phyloP scores from a whole-genome alignment of 2,329 filamentous ascomycete genomes.

The Thyridium curvatum region DNA sequence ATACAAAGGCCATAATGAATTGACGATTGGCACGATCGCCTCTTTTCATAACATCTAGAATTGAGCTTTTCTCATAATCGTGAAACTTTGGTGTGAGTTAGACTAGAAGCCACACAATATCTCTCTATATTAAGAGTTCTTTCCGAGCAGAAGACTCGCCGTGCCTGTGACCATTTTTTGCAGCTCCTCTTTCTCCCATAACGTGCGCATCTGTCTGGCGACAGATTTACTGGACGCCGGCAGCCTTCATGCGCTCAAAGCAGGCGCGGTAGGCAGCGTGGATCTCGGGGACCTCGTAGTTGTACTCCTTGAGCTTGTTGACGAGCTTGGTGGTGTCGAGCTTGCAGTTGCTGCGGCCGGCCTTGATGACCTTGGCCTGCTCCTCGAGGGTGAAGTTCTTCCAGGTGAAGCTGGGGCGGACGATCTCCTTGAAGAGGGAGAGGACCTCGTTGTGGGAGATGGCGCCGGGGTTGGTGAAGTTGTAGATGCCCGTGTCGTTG shows the following conservation, averaged over 20 bases:
- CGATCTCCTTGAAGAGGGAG: slow-evolving; percentile 54
- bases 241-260: slow-evolving; percentile 58
- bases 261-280: slow-evolving; percentile 55
- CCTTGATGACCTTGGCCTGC: slow-evolving; percentile 62
- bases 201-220: too few relatives aligned
- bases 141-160: too few relatives aligned
- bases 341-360: slow-evolving; percentile 60
- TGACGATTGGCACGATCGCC: too few relatives aligned
- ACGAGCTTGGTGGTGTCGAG: slow-evolving; percentile 57
- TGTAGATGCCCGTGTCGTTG: slow-evolving; percentile 57
- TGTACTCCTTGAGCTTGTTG: slow-evolving; percentile 53
- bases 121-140: too few relatives aligned
- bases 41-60: too few relatives aligned
- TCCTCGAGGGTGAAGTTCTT: slow-evolving; percentile 62
- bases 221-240: slow-evolving; percentile 37
- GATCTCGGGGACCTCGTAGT: slow-evolving; percentile 52
- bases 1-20: too few relatives aligned
- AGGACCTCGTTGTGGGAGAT: slow-evolving; percentile 69
- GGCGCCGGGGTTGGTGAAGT: slow-evolving; percentile 65
- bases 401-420: slow-evolving; percentile 55
- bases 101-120: too few relatives aligned
- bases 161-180: too few relatives aligned
- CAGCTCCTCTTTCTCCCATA: too few relatives aligned
- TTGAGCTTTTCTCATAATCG: too few relatives aligned
- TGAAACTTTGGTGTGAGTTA: too few relatives aligned